phyloP scores from a whole-genome alignment of 2,329 filamentous ascomycete genomes.

The Graphiopsis chlorocephala region DNA sequence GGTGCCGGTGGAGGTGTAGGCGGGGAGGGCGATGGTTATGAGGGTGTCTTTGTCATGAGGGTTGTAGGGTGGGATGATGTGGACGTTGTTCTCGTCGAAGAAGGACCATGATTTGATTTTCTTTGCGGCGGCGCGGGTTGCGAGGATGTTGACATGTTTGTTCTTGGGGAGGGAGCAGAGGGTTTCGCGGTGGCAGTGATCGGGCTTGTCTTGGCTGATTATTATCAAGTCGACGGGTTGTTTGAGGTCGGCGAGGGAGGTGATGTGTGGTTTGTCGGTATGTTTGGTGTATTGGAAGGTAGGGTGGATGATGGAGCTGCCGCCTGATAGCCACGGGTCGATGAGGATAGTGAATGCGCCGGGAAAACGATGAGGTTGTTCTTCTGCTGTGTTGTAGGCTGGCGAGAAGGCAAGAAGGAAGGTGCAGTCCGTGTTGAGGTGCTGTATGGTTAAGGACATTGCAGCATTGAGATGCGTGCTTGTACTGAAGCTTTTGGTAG shows the following conservation, averaged over 20 bases:
- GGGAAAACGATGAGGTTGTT: conserved; percentile 39
- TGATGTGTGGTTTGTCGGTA: conserved; percentile 55
- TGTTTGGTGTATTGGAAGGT: conserved; percentile 61
- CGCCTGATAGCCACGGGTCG: conserved; percentile 67
- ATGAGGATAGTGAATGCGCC: conserved; percentile 65
- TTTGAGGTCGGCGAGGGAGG: conserved; percentile 54
- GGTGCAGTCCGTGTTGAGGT: conserved; percentile 63
- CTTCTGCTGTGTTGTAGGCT: conserved; percentile 29
- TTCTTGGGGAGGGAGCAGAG: conserved; percentile 60
- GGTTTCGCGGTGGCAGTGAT: conserved; percentile 69
- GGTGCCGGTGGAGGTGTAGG: conserved; percentile 44
- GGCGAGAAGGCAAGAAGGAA: conserved; percentile 64
- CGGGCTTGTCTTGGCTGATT: conserved; percentile 61
- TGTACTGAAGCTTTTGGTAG: background rate
- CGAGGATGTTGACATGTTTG: conserved; percentile 61
- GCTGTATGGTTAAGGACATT: conserved; percentile 64
- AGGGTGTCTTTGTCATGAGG: conserved; percentile 40
- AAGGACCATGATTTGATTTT: conserved; percentile 66
- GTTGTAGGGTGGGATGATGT: conserved; percentile 44
- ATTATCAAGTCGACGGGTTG: conserved; percentile 56
- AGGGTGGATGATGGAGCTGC: conserved; percentile 59
- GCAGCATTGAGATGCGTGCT: conserved; percentile 12
- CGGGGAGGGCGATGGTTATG: conserved; percentile 53
- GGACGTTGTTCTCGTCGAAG: conserved; percentile 54
- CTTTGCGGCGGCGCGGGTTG: conserved; percentile 62